phyloP scores from a whole-genome alignment of 306 rosid species.

The Prunus davidiana region DNA sequence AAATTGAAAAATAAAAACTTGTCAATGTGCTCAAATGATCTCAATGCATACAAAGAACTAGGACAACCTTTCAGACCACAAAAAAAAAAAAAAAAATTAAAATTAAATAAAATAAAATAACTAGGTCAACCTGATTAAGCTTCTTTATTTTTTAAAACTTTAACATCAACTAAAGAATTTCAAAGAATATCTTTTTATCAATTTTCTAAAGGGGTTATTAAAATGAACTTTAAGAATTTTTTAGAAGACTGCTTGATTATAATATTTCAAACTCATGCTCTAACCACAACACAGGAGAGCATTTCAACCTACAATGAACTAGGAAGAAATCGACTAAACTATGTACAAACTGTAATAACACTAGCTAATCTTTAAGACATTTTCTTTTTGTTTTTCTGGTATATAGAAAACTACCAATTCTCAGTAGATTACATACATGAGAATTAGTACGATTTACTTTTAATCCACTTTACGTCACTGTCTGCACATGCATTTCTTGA shows the following conservation, averaged over 20 bases:
- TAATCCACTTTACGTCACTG: background rate
- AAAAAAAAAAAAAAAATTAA: background rate
- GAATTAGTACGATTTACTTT: background rate
- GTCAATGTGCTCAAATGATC: slow-evolving; percentile 1
- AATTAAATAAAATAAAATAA: slow-evolving; percentile 1
- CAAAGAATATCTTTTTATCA: background rate
- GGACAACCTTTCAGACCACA: background rate
- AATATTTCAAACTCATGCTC: background rate
- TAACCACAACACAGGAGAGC: background rate
- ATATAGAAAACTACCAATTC: background rate
- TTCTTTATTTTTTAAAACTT: background rate
- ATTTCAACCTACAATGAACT: background rate
- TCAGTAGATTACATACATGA: too few species aligned
- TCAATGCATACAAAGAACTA: slow-evolving; percentile 13
- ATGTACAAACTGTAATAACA: background rate
- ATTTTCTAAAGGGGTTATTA: too few species aligned
- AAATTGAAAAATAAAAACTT: background rate
- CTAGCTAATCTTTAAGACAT: background rate
- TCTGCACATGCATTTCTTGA: background rate
- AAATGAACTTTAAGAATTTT: background rate
- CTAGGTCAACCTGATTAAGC: slow-evolving; percentile 11
- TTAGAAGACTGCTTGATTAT: background rate
- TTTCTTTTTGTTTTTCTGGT: background rate
- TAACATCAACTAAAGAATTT: background rate
- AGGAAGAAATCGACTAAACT: background rate